Base-by-base conservation (phyloP, 73 alveolate genomes). In the Paramecium biaurelia region DNA sequence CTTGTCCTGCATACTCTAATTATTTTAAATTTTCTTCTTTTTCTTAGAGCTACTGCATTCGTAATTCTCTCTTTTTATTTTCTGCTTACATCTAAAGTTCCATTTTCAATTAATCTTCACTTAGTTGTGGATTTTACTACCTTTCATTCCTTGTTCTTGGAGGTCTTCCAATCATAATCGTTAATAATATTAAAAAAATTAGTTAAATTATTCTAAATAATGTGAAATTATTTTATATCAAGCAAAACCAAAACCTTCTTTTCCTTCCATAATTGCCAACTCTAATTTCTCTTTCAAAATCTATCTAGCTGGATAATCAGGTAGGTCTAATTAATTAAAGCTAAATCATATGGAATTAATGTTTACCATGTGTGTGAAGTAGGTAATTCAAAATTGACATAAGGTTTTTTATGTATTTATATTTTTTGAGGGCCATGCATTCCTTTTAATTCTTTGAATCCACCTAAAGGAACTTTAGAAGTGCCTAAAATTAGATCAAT, bases 401-500 rank as follows among this genome's bases (percentile, higher is more conserved):
- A 92, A 10, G 93, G 84, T 34, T 72, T 72, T 67, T 92, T 92
- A 85, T 92, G 95, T n/a, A 92, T 92, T 53, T 92, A 45, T 43
- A 92, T 49, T 86, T 92, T 92, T 86, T 92, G 58, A 12, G 87
- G 72, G 7, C 95, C 93, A 43, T 79, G 72, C 56, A 89, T 89
- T 68, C 94, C 94, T 85, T 96, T 92, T 59, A 97, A 92, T 24
- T 97, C 99, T 93, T 95, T 96, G 87, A 98, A 98, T 74, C 99
- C 99, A 41, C 98, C 99, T 49, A 98, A 92, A 15, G 99, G 99
- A 34, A 98, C 99, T 76, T 97, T 97, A 42, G 99, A 95, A 23
- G 99, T 95, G 35, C 99, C 99, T 37, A n/a, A 5, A 5, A n/a
- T 5, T 14, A 23, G 14, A 42, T 28, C 9, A 14, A 12, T 24